These are phyloP conservation scores for Phytophthora europaea DNA, from an alignment of 352 stramenopile genomes.

Conservation along the genomic window DNA sequence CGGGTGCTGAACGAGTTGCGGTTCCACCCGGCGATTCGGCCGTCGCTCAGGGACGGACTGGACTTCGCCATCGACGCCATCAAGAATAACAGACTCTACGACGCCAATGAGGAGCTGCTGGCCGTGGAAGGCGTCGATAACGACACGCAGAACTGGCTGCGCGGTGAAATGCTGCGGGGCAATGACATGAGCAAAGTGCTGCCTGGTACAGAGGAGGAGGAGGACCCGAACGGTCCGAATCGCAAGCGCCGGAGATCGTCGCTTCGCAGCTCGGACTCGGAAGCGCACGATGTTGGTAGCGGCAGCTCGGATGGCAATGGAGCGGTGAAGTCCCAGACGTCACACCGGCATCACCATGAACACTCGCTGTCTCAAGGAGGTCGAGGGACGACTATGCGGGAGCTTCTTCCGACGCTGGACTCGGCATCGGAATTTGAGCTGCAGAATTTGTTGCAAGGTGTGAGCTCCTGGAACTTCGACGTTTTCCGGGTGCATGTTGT, in stretches of 20 bases:
- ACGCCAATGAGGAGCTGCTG: conserved; percentile 79
- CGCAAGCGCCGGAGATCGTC: conserved; percentile 35
- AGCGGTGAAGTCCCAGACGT: conserved; percentile 7
- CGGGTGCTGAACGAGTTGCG: conserved; percentile 78
- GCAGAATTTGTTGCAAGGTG: conserved; percentile 68
- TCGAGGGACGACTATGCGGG: conserved; percentile 69
- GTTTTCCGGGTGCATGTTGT: conserved; percentile 79
- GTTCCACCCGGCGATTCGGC: conserved; percentile 76
- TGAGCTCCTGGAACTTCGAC: conserved; percentile 79
- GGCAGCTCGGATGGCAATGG: conserved; percentile 20
- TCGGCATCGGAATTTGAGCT: conserved; percentile 74
- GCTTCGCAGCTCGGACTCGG: conserved; percentile 29
- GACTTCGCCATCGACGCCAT: conserved; percentile 89
- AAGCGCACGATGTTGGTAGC: conserved; percentile 12
- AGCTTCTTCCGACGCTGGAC: conserved; percentile 68
- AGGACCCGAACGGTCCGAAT: conserved; percentile 21
- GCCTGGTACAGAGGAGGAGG: conserved; percentile 48
- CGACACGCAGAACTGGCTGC: conserved; percentile 89
- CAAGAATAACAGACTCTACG: conserved; percentile 89
- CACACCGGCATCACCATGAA: conserved; percentile 28
- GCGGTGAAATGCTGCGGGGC: conserved; percentile 75
- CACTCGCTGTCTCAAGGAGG: conserved; percentile 29
- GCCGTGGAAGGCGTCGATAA: conserved; percentile 76
- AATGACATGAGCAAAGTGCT: conserved; percentile 80
- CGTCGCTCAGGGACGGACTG: conserved; percentile 64